These are phyloP conservation scores for Mentha longifolia DNA, from an alignment of 257 asterid species.

Conservation along the genomic window DNA sequence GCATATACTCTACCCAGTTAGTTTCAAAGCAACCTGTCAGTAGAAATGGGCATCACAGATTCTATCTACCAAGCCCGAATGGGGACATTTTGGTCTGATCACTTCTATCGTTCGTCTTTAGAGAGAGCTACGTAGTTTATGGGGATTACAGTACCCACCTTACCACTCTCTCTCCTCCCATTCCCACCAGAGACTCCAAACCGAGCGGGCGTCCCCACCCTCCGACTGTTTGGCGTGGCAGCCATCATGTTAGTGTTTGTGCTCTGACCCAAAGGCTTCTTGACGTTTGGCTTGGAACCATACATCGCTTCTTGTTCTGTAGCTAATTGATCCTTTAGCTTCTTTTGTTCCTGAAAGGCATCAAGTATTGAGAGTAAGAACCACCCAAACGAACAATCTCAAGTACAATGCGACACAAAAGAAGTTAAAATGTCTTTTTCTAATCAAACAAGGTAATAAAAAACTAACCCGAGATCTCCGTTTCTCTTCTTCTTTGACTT, in stretches of 20 bases:
- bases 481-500: slow-evolving; percentile 72
- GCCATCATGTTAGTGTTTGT: slow-evolving; percentile 48
- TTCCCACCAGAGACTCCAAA: slow-evolving; percentile 47
- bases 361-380: not conserved
- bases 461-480: slow-evolving; percentile 68
- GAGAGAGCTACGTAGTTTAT: slow-evolving; percentile 75
- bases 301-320: slow-evolving; percentile 66
- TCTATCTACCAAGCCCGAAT: slow-evolving; percentile 27
- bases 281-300: slow-evolving; percentile 61
- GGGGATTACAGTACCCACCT: slow-evolving; percentile 52
- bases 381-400: not conserved
- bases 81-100: slow-evolving; percentile 21
- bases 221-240: slow-evolving; percentile 62
- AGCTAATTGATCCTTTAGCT: slow-evolving; percentile 69
- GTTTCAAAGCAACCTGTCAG: slow-evolving; percentile 9
- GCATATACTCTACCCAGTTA: not conserved
- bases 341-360: slow-evolving; percentile 69
- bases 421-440: not conserved
- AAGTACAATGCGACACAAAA: not conserved
- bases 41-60: slow-evolving; percentile 19
- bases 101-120: slow-evolving; percentile 55
- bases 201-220: slow-evolving; percentile 54
- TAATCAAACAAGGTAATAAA: slow-evolving; percentile 4
- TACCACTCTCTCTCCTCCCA: slow-evolving; percentile 61
- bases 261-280: slow-evolving; percentile 67